These are phyloP conservation scores for Candida khao-thaluensis DNA, from an alignment of 805 yeast genomes.

Conservation along the genomic window DNA sequence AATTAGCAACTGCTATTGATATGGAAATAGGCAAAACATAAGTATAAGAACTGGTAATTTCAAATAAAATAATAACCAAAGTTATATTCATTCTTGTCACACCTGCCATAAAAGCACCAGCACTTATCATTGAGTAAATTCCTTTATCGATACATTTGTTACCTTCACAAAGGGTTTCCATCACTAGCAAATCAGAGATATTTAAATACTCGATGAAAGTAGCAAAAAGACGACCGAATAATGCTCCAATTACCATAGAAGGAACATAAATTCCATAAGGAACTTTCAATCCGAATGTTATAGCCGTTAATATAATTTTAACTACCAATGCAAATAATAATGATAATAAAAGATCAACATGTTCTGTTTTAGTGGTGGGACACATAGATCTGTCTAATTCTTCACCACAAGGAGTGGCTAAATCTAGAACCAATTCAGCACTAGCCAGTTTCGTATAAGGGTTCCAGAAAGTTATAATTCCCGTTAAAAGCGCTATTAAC, in stretches of 20 bases:
- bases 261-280: constrained; percentile 66
- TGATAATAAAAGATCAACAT: constrained; percentile 29
- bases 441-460: constrained; percentile 49
- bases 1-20: constrained; percentile 55
- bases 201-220: constrained; percentile 41
- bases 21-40: constrained; percentile 58
- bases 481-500: constrained; percentile 45
- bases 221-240: constrained; percentile 54
- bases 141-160: constrained; percentile 44
- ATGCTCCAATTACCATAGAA: constrained; percentile 61
- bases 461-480: constrained; percentile 47
- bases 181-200: constrained; percentile 11
- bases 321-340: constrained; percentile 43
- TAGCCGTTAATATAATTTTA: constrained; percentile 46
- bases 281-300: constrained; percentile 57
- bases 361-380: constrained; percentile 25
- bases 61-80: constrained; percentile 50
- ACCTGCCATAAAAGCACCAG: constrained; percentile 59
- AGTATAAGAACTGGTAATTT: constrained; percentile 54
- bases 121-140: constrained; percentile 53
- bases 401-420: constrained; percentile 50
- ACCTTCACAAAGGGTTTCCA: constrained; percentile 18
- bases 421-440: constrained; percentile 47
- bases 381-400: constrained; percentile 29
- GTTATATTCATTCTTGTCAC: constrained; percentile 56